Base-by-base conservation (phyloP, 2,329 filamentous ascomycete species). In the Incumbomyces delicatus region DNA sequence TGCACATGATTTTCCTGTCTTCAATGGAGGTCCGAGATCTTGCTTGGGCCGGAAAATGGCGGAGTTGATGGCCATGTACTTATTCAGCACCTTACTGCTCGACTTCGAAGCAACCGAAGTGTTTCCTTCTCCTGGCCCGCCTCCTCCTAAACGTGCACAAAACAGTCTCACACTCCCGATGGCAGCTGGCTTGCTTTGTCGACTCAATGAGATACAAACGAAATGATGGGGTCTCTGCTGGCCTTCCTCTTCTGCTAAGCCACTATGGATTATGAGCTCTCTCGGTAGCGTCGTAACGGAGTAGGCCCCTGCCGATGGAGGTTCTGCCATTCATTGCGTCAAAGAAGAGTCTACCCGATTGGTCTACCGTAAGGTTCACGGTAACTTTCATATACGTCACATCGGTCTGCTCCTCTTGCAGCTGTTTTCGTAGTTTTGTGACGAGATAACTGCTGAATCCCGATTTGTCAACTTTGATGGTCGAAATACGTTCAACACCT, bases 1-100 rank as follows among this genome's bases (percentile, higher is more conserved):
- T 44, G 66, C 74, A 1, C 71, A 69, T 13, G 78, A 81, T 59
- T 60, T 83, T 75, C 53, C 78, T 76, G 78, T 82, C 2, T 83
- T 83, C 60, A 80, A 82, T 54, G 79, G 78, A 14, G 79, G 79
- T 0, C 66, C 75, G n/a, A 66, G 79, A 32, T 69, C 69, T 2
- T 83, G 79, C 50, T 61, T 83, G 31, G 79, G 79, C 2, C 79
- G 77, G 66, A 76, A 72, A 55, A 81, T 82, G 78, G 79, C 80
- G 2, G 78, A 82, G 61, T 53, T 71, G 5, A 69, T 82, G 35
- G 77, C 72, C 4, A 71, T 74, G 13, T 76, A 78, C 61, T 71
- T 75, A 7, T 67, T 81, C 53, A 70, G 74, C 2, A 66, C 64
- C 1, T 57, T 81, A 49, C 60, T 72, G 3, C 60, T 63, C 33